Base-by-base conservation (phyloP, 352 stramenopile genomes). In the Phytopythium aichiense region DNA sequence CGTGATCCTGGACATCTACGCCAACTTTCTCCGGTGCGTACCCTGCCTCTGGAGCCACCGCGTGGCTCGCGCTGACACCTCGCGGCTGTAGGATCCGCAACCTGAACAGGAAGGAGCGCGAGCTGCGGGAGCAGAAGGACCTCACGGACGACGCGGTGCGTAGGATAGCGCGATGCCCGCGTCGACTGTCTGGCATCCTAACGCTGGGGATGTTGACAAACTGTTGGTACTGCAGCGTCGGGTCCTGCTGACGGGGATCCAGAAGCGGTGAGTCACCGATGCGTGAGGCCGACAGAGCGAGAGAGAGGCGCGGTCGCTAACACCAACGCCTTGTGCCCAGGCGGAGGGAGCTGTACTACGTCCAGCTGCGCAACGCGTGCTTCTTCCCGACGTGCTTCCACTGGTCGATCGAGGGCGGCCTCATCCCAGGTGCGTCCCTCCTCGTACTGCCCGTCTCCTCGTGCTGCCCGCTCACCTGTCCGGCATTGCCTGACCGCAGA, bases 341-440 rank as follows among this genome's bases (percentile, higher is more conserved):
- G 42, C 78, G 81, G 33, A 78, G 70, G 64, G 84, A 93, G 64
- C 72, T 93, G 1, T 90, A 90, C 69, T 93, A 83, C 58, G 53
- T 88, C 52, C 84, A 93, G 60, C 67, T 92, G 46, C 81, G 86
- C 40, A 93, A 94, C 68, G 80, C 85, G n/a, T 89, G 82, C 61
- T 91, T 83, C 70, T 80, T 88, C 61, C 81, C 84, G 5, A 83
- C 81, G 48, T 93, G 86, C 64, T 67, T 94, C 16, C 86, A 94
- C 65, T 94, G 86, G 86, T 94, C 81, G 54, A 64, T 86, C 8
- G 71, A 92, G 56, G 79, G 79, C 7, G 79, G 82, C 7, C 73
- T 89, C 42, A 75, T 94, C 25, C 77, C 81, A 68, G 77, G 84
- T 90, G 65, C 56, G 65, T 46, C 42, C 6, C 11, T 53, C 43